Base-by-base conservation (phyloP, 2,329 filamentous ascomycete species). In the Aspergillus tamarii region DNA sequence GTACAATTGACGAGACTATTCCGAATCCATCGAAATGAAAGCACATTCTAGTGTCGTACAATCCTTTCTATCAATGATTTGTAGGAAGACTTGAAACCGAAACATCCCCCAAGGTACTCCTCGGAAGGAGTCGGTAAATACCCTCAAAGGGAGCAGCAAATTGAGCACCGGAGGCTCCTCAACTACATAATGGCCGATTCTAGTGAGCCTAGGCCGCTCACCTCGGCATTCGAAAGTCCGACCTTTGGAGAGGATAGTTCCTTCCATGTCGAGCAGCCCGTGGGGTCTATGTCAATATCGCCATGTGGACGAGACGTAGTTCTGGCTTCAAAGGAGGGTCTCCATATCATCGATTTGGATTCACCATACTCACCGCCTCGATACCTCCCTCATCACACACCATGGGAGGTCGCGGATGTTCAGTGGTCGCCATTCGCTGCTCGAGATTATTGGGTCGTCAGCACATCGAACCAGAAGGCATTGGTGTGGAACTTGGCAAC, bases 321-420 rank as follows among this genome's bases (percentile, higher is more conserved):
- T 41, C 84, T 97, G 67, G 94, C 93, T 60, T 96, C 93, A 84
- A 92, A 92, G 59, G 91, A 95, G 73, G 94, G 94, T 54, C 85
- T 97, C 61, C 90, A 94, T 74, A 93, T 97, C 69, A 94, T 97
- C 73, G 94, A 97, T 72, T 84, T 97, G 54, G 94, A 97, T 80
- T 93, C 89, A 12, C 93, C 93, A 0, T 95, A 93, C 75, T 95
- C 91, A 64, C 90, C 91, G 11, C 94, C 94, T 21, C 90, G 93
- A 21, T 90, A 93, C 72, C 85, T 97, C 70, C 91, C 91, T 66
- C 92, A 96, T 78, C 91, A 92, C 61, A 89, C 93, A 50, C 91
- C 92, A n/a, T 97, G 94, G 93, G 89, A 96, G 58, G 94, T 97
- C 6, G 93, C 94, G 12, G 94, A 97, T 77, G 94, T 97, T 34